Evolutionary conservation across 176 grass and related monocot genomes (phyloP), one percentile per base, ranked within the genome.

Genomic region (Hordeum marinum): DNA sequence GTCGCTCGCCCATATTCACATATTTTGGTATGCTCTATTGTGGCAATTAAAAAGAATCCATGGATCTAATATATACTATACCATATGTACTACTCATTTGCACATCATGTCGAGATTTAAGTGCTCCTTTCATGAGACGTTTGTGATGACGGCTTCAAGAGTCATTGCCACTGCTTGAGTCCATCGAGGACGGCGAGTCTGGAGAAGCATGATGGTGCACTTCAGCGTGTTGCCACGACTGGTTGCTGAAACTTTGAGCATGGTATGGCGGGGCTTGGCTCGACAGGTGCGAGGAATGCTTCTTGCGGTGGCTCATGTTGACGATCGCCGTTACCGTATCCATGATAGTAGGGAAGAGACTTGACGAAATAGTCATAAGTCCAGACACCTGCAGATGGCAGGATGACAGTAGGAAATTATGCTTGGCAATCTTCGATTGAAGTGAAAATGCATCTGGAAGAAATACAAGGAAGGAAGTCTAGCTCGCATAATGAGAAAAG

Each of bases 341-440:
- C 87, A 92, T 80, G 35, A 98, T 82, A 24, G 86, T 87, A 4
- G 83, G 89, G 37, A 95, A 76, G 34, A 93, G 79, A 50, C 85
- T 91, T 36, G 87, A 84, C 14, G 81, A 79, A 34, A 98, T 48
- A 4, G 79, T 83, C 11, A 95, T 63, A 84, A 98, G 67, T 72
- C 89, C 91, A 32, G 83, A 78, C 6, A 92, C 11, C 95, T 98
- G 95, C 52, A 87, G 13, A 80, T 63, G 71, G 31, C 11, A 85
- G 1, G 46, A 79, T 82, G 15, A n/a, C 20, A 78, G 27, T 31
- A n/a, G 4, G 5, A 42, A 77, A 83, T 55, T 76, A 77, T 5
- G 1, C 11, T 7, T 5, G 9, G 4, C 2, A 42, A 54, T 35
- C 39, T 65, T 84, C 3, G 8, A 18, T 70, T 34, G 62, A 57